A percentile compares a stretch with the other conserved stretches of the same genome.
Conservation (phyloP, 2,329 filamentous ascomycete species). For the Gliomastix tumulicola region DNA sequence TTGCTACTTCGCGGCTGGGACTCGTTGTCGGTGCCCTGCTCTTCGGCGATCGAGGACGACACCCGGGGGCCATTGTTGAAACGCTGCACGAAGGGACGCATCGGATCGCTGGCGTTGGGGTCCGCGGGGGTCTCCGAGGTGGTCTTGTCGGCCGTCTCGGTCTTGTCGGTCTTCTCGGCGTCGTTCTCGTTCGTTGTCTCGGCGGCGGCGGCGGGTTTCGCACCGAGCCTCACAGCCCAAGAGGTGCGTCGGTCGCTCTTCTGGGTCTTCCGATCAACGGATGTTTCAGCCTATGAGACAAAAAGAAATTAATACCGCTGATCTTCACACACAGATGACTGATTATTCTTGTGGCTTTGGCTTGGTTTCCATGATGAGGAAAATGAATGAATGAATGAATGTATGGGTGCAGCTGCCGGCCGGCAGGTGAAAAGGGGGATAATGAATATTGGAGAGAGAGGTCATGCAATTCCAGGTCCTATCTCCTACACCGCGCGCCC, state of each 20-base stretch:
- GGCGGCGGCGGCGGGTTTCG: no score
- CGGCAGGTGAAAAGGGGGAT: no score
- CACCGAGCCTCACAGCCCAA: slow-evolving; percentile 32
- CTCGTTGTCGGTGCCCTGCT: no score
- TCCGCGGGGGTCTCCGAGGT: neutral
- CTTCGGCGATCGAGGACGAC: no score
- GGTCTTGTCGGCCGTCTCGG: neutral
- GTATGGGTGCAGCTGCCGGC: no score
- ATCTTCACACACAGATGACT: neutral
- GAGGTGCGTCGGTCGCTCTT: slow-evolving; percentile 34
- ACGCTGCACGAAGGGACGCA: neutral
- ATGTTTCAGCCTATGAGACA: slow-evolving; percentile 26
- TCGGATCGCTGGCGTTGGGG: neutral
- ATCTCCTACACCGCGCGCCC: slow-evolving; percentile 27
- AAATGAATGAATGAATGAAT: slow-evolving; percentile 17
- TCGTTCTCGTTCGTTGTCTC: neutral
- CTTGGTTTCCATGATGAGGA: slow-evolving; percentile 2
- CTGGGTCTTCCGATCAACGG: slow-evolving; percentile 23
- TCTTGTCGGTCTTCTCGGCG: neutral
- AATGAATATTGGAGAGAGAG: no score
- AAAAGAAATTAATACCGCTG: slow-evolving; percentile 27
- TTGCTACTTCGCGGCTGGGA: no score
- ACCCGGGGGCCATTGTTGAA: no score
- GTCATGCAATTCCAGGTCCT: slow-evolving; percentile 34
- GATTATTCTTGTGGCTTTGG: neutral